Base-by-base conservation (phyloP, 1,139 yeast genomes). In the Taphrina confusa region DNA sequence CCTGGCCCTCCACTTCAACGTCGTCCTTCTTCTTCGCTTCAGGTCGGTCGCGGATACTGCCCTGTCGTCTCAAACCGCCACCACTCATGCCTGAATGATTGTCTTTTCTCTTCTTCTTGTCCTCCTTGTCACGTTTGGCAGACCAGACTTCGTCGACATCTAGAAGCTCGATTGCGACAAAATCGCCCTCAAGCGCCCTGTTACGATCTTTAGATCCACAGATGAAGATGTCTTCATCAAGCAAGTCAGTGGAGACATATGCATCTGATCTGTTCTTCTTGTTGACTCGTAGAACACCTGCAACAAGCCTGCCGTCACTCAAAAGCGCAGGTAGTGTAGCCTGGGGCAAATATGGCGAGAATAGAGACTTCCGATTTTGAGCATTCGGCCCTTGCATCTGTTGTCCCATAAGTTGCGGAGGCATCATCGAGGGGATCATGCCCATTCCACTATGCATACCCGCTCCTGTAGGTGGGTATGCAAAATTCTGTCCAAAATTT, bases 161-260 rank as follows among this genome's bases (percentile, higher is more conserved):
- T 62, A 92, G 80, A 64, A 92, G 79, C 72, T 92, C 98, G 22
- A 92, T 90, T 0, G 98, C 98, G 34, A 92, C 98, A 63, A 89
- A 76, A 72, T 92, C 98, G 60, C 97, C 97, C 74, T 92, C 98
- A 59, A 92, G 77, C 9, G 98, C 97, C 71, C 98, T 84, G 73
- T 92, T 92, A 72, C 98, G 87, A 73, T 92, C 98, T 72, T 92
- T 92, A n/a, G 97, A 91, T 11, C 98, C 98, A 76, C 97, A 94
- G 66, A 92, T 92, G 71, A 90, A 92, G 64, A 92, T 89, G 73
- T 92, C 98, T 0, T 97, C 96, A 73, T 92, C 98, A 65, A 92
- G 78, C 46, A 91, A 80, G 71, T 91, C 97, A 0, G 97, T 92
- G 3, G 97, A 85, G 16, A 92, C 97, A 74, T 94, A 92, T 0